Evolutionary conservation across 2,329 filamentous ascomycete genomes (phyloP), one percentile per base, ranked within the genome.

Genomic region (Talaromyces piceae): DNA sequence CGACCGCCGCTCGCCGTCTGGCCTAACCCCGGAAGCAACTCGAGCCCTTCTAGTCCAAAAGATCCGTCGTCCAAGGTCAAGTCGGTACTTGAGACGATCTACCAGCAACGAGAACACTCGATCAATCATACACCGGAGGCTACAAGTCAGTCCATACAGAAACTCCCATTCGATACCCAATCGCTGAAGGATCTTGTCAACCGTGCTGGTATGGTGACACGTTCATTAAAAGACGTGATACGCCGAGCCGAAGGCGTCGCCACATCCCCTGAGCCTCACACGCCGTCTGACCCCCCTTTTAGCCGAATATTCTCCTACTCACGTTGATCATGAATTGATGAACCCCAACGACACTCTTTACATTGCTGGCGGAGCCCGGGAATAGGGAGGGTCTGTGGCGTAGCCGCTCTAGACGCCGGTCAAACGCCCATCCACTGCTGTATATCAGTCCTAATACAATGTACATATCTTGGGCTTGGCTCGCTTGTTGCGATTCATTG

Each of bases 101-200:
- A 81, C 58, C 70, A 76, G 54, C 71, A 73, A 58, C 73, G 69
- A 52, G 69, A 64, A 49, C 58, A 65, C 26, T 58, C 65, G 25
- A 60, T 61, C 48, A n/a, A 56, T 61, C 23, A 45, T 61, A 49
- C 62, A 33, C 26, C 56, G 12, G 53, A 66, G 8, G 51, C 61
- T 8, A 58, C 63, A 13, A 47, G 58, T 27, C 67, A 63, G n/a
- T 33, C 51, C 11, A 41, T 44, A 37, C 59, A 67, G 48, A 84
- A 83, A 58, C 75, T 84, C n/a, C 79, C 80, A 0, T 85, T 85
- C 60, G 81, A 84, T 59, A 84, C 81, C 2, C 78, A 78, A 23
- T 84, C 82, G 41, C 72, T 85, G 12, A 75, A 77, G 57, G 78
- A 82, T 60, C 79, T 85, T 51, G 81, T 85, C 23, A 61, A 71